Base-by-base conservation (phyloP, 2,329 filamentous ascomycete genomes). In the Colletotrichum orbiculare region DNA sequence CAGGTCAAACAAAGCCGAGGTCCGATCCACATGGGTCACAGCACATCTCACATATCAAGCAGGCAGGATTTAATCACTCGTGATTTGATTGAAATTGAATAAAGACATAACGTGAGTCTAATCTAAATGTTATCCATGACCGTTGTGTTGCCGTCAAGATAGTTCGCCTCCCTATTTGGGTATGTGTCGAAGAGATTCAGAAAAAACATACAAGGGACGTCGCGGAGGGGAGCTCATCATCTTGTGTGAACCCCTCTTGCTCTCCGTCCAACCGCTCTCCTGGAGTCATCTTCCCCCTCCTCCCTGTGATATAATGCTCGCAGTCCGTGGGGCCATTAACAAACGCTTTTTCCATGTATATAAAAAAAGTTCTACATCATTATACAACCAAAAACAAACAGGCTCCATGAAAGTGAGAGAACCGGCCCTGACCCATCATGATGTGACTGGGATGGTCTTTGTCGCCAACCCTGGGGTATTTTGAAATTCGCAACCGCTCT, bases 341-440 rank as follows among this genome's bases (percentile, higher is more conserved):
- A 46, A 58, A 58, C 55, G 55, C 55, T 50, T 43, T 48, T 52
- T 65, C 50, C 62, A 33, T 65, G 59, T 65, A 33, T 57, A 45
- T 53, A 57, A 42, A 34, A 39, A 46, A 25, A 55, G 47, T 61
- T 65, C 56, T 62, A 56, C 58, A 65, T 65, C 62, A 65, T 65
- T 65, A 65, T 65, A 62, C 52, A 65, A 65, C 52, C 62, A 62
- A 62, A 58, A 58, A 46, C 25, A 25, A 25, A 25, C 43, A 37
- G 42, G 58, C 52, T 62, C 59, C 62, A 13, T 50, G 55, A 62
- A 62, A 62, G 58, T 53, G 55, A 58, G 55, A 58, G 62, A 62
- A 57, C 62, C 62, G 58, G 52, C 58, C 62, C 58, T 62, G 46
- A 48, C 39, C 57, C 48, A 55, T 62, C 62, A 54, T 65, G 62